Percentiles rank a stretch among this genome's conserved stretches.
phyloP scores from a whole-genome alignment of 108 stramenopile genomes.

The Schizochytrium sp. region DNA sequence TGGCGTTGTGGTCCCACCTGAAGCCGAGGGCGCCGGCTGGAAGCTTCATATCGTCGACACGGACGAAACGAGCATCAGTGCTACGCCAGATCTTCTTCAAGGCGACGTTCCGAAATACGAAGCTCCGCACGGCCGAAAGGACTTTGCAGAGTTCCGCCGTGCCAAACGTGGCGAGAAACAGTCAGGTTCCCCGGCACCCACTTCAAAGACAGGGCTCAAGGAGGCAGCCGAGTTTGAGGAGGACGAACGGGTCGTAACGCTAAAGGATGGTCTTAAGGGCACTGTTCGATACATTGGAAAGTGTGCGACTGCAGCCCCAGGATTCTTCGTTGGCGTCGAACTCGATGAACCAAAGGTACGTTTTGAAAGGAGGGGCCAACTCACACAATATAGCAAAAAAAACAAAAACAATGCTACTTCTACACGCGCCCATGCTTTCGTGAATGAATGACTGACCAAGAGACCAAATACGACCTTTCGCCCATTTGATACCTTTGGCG shows the following conservation, averaged over 20 bases:
- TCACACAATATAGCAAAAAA: background rate
- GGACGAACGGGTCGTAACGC: background rate
- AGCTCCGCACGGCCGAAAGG: background rate
- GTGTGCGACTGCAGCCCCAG: background rate
- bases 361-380: background rate
- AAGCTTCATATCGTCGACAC: background rate
- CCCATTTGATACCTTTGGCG: too few relatives aligned
- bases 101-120: background rate
- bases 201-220: background rate
- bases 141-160: background rate
- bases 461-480: too few relatives aligned
- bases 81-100: background rate
- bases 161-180: background rate
- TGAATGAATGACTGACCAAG: background rate
- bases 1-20: background rate
- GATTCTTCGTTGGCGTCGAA: slow-evolving; percentile 1
- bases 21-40: background rate
- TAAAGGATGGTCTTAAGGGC: background rate
- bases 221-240: slow-evolving; percentile 8
- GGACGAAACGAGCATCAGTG: background rate
- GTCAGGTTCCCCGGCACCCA: background rate
- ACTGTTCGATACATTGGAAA: background rate
- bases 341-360: background rate
- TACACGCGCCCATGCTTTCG: background rate
- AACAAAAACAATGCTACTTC: background rate